Conservation (phyloP, 345 rosid genomes). For the Eucalyptus polybractea region DNA sequence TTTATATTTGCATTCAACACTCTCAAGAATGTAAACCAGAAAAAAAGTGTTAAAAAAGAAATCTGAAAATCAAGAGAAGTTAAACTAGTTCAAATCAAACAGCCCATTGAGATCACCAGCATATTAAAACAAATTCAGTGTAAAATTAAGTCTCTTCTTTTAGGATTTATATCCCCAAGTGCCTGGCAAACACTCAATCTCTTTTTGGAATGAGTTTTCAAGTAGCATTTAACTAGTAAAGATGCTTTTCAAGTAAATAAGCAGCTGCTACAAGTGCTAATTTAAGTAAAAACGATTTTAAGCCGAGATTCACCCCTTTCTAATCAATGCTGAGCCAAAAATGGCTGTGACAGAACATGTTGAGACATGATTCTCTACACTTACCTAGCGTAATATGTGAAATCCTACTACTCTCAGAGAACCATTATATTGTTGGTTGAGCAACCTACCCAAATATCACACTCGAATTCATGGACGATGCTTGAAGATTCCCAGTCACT, state of each 20-base stretch:
- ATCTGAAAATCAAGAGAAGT: not conserved
- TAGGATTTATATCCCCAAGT: not conserved
- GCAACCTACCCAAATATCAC: conserved; percentile 58
- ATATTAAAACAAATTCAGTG: not conserved
- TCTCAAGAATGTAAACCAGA: not conserved
- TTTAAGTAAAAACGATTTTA: not conserved
- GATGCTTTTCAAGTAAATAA: not conserved
- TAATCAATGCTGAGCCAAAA: not conserved
- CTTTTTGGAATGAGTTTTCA: not conserved
- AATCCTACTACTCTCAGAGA: not conserved
- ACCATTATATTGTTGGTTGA: not conserved
- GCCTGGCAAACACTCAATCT: not conserved
- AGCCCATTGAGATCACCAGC: not conserved
- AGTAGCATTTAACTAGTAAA: not conserved
- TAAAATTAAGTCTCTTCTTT: not conserved
- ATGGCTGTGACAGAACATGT: not conserved
- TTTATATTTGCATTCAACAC: not conserved
- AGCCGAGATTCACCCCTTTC: not conserved
- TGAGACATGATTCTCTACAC: not conserved
- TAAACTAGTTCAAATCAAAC: not conserved
- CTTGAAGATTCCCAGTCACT: conserved; percentile 39
- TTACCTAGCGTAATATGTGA: not conserved
- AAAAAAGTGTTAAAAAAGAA: not conserved
- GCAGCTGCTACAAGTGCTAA: not conserved
- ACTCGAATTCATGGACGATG: conserved; percentile 31